These are phyloP conservation scores for Daedaleopsis nitida DNA, from an alignment of 768 basidiomycete species.

Conservation along the genomic window DNA sequence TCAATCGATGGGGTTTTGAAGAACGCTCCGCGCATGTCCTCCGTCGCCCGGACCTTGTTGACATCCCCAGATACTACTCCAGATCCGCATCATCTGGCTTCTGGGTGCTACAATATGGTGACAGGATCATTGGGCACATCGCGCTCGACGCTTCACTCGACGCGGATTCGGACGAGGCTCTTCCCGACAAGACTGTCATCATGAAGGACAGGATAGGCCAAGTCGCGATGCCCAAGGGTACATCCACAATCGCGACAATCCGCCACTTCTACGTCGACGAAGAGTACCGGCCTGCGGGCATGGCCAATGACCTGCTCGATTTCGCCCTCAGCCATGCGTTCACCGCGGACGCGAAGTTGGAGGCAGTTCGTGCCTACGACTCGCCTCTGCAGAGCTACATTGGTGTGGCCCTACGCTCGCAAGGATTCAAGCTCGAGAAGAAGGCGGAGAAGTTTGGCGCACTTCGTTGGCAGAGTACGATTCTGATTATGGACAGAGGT, in stretches of 20 bases:
- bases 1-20: slow-evolving; percentile 72
- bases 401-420: slow-evolving; percentile 43
- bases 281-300: slow-evolving; percentile 52
- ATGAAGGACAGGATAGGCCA: slow-evolving; percentile 15
- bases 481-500: slow-evolving; percentile 44
- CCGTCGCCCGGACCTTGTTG: slow-evolving; percentile 53
- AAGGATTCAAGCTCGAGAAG: slow-evolving; percentile 52
- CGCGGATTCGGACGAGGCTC: slow-evolving; percentile 34
- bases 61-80: slow-evolving; percentile 58
- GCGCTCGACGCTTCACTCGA: slow-evolving; percentile 65
- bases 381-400: slow-evolving; percentile 57
- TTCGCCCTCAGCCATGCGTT: slow-evolving; percentile 65
- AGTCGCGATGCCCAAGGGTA: slow-evolving; percentile 31
- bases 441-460: slow-evolving; percentile 52
- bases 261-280: slow-evolving; percentile 79
- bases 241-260: slow-evolving; percentile 59
- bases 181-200: slow-evolving; percentile 15
- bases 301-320: slow-evolving; percentile 69
- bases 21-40: slow-evolving; percentile 51
- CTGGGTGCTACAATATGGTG: slow-evolving; percentile 65
- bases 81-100: slow-evolving; percentile 65
- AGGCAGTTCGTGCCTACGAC: slow-evolving; percentile 47
- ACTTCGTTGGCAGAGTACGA: slow-evolving; percentile 55
- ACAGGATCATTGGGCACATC: slow-evolving; percentile 64
- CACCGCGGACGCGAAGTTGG: slow-evolving; percentile 40